Conservation (phyloP, 441 rosid genomes). For the Lepidium campestre region DNA sequence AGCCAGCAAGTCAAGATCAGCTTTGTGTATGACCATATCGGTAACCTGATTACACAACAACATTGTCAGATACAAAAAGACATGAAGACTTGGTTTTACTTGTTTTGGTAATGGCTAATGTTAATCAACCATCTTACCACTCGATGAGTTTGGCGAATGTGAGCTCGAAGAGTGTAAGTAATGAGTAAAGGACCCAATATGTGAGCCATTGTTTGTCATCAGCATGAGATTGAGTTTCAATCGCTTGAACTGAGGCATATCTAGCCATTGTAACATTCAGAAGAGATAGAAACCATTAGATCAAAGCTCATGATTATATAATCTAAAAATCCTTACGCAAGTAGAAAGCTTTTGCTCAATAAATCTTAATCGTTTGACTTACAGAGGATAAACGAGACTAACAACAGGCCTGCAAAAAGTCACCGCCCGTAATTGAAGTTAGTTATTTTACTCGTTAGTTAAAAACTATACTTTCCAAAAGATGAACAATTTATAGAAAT, state of each 20-base stretch:
- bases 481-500: not conserved
- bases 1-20: constrained; percentile 89
- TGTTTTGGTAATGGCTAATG: not conserved
- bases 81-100: not conserved
- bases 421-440: not conserved
- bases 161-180: constrained; percentile 81
- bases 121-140: constrained; percentile 38
- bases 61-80: not conserved
- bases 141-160: constrained; percentile 79
- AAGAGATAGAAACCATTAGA: not conserved
- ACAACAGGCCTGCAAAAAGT: constrained; percentile 75
- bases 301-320: not conserved
- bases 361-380: constrained; percentile 30
- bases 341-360: not conserved
- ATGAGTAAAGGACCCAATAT: constrained; percentile 90
- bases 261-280: constrained; percentile 32
- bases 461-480: not conserved
- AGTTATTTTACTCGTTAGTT: not conserved
- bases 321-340: not conserved
- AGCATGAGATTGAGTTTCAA: constrained; percentile 72
- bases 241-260: constrained; percentile 84
- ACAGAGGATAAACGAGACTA: constrained; percentile 91
- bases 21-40: constrained; percentile 75
- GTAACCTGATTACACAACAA: constrained; percentile 53
- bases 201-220: constrained; percentile 98